A percentile compares a stretch with the other conserved stretches of the same genome.
phyloP scores from a whole-genome alignment of 2,329 filamentous ascomycete species.

The Ophiostoma piceae region DNA sequence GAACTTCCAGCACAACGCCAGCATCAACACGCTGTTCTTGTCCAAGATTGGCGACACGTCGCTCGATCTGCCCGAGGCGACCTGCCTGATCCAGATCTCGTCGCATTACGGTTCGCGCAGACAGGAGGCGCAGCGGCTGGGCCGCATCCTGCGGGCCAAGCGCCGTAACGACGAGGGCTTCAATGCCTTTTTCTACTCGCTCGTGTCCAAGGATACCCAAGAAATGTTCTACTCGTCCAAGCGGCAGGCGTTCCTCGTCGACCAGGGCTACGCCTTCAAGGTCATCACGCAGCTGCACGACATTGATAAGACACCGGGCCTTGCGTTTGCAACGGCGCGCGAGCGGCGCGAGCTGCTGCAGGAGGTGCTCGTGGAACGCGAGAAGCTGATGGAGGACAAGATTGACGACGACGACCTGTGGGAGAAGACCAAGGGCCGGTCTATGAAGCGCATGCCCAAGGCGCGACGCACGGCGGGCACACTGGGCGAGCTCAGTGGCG shows the following conservation, averaged over 20 bases:
- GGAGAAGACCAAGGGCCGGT: constrained; percentile 26
- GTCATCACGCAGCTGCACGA: constrained; percentile 94
- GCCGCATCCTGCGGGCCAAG: constrained; percentile 90
- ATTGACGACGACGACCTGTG: constrained; percentile 39
- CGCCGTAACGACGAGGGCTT: constrained; percentile 96
- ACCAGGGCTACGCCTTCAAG: constrained; percentile 98
- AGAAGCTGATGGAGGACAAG: constrained; percentile 32
- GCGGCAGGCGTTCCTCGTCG: constrained; percentile 91
- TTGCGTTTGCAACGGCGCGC: constrained; percentile 72
- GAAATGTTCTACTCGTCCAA: constrained; percentile 99
- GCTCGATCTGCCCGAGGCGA: constrained; percentile 93
- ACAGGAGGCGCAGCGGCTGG: constrained; percentile 90
- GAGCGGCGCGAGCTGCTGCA: constrained; percentile 83
- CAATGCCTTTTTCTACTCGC: constrained; percentile 97
- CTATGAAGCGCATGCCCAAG: constrained; percentile 31
- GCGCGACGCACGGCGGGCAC: constrained; percentile 78
- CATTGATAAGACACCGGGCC: constrained; percentile 73
- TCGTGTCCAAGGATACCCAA: constrained; percentile 94
- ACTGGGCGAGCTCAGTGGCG: constrained; percentile 79
- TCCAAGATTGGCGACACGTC: constrained; percentile 98
- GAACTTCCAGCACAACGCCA: constrained; percentile 89
- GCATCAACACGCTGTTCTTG: constrained; percentile 87
- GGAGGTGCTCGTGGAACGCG: constrained; percentile 79
- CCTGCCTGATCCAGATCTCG: constrained; percentile 93
- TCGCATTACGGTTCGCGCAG: constrained; percentile 95